Conservation (phyloP, 495 filamentous ascomycete genomes). For the Collariella sp. region DNA sequence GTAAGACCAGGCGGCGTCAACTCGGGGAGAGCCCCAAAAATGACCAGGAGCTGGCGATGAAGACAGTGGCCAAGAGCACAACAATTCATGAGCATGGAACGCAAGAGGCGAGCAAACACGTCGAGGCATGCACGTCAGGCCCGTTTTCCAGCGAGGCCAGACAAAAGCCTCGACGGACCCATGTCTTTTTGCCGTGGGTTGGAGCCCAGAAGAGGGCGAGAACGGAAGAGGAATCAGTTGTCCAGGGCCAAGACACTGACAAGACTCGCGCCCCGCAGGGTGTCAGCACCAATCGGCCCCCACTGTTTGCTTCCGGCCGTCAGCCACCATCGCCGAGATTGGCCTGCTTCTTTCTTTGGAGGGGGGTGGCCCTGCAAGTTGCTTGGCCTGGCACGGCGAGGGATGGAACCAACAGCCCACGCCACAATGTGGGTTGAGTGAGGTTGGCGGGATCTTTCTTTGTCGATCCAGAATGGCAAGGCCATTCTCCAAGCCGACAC, state of each 20-base stretch:
- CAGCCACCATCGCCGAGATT: not conserved
- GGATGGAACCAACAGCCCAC: not conserved
- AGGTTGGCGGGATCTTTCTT: too few relatives aligned
- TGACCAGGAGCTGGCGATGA: too few relatives aligned
- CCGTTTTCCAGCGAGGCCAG: not conserved
- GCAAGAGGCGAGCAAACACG: not conserved
- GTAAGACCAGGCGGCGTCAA: not conserved
- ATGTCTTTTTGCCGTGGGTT: not conserved
- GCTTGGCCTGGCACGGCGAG: slow-evolving; percentile 1
- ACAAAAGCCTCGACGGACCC: slow-evolving; percentile 5
- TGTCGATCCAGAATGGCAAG: too few relatives aligned
- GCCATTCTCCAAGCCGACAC: too few relatives aligned
- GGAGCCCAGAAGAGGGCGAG: not conserved
- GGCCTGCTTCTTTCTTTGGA: not conserved
- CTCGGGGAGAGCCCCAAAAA: not conserved
- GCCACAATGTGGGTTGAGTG: not conserved
- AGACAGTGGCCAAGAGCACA: not conserved
- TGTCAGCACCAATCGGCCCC: not conserved
- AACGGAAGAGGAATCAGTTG: not conserved
- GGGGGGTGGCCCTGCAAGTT: not conserved
- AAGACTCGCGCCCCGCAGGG: not conserved
- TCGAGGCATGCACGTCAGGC: slow-evolving; percentile 1
- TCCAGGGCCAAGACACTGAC: not conserved
- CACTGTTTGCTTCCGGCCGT: not conserved
- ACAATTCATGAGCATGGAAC: not conserved